Conservation (phyloP, 2,329 filamentous ascomycete genomes). For the Colletotrichum neosansevieriae region DNA sequence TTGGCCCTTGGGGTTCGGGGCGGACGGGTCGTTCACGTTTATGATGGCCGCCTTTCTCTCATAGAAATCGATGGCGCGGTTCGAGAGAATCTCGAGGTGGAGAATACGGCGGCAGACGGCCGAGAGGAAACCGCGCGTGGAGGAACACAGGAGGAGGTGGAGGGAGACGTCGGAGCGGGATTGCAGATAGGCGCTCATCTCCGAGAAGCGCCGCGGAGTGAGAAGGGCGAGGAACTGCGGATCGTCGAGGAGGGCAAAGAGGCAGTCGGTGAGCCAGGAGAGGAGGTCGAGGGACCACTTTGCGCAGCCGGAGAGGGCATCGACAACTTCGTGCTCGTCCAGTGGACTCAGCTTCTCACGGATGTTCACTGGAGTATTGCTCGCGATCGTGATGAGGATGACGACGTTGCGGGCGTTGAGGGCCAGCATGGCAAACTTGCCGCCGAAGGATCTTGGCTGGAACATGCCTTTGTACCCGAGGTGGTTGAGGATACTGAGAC, state of each 20-base stretch:
- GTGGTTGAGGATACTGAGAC: constrained; percentile 82
- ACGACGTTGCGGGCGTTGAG: constrained; percentile 81
- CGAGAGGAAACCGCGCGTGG: constrained; percentile 78
- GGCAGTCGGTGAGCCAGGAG: constrained; percentile 70
- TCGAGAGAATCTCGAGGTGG: constrained; percentile 65
- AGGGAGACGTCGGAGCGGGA: constrained; percentile 68
- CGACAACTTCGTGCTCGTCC: constrained; percentile 79
- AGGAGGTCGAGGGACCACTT: constrained; percentile 83
- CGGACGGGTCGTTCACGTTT: constrained; percentile 49
- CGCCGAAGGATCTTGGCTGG: constrained; percentile 71
- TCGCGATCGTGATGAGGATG: constrained; percentile 74
- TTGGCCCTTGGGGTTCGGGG: constrained; percentile 52
- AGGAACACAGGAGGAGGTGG: constrained; percentile 78
- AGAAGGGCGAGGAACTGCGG: constrained; percentile 63
- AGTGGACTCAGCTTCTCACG: constrained; percentile 69
- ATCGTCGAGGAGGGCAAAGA: constrained; percentile 68
- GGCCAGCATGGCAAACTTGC: constrained; percentile 80
- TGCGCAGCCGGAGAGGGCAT: constrained; percentile 78
- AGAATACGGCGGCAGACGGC: constrained; percentile 74
- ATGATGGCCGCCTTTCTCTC: constrained; percentile 54
- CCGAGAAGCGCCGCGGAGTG: constrained; percentile 58
- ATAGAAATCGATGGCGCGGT: constrained; percentile 64
- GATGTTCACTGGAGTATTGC: constrained; percentile 64
- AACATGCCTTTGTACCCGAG: constrained; percentile 78
- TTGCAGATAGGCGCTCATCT: constrained; percentile 65